phyloP scores from a whole-genome alignment of 257 asterid genomes.

The Solanum ossicruentum region DNA sequence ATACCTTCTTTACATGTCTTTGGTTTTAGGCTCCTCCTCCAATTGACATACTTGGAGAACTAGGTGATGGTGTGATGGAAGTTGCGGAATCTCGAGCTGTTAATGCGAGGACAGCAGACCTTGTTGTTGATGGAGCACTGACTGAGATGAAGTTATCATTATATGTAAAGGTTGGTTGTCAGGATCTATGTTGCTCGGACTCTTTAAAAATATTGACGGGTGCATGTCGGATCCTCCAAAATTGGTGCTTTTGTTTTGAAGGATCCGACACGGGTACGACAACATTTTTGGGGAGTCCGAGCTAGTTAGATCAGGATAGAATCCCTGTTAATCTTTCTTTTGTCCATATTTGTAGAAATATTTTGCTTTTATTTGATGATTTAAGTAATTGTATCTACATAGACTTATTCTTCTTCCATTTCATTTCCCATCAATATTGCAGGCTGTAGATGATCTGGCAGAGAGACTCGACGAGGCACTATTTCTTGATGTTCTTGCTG shows the following conservation, averaged over 20 bases:
- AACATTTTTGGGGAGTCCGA: too few species aligned
- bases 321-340: background rate
- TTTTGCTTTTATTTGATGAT: background rate
- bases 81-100: constrained; percentile 31
- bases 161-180: constrained; percentile 68
- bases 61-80: constrained; percentile 33
- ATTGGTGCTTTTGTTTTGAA: too few species aligned
- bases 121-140: constrained; percentile 78
- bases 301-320: background rate
- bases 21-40: constrained; percentile 75
- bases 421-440: constrained; percentile 14
- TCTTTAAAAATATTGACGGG: too few species aligned
- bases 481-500: constrained; percentile 78
- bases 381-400: background rate
- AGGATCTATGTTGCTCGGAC: background rate
- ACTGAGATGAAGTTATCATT: constrained; percentile 66
- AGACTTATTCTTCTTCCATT: background rate
- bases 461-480: constrained; percentile 48
- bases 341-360: background rate
- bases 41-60: constrained; percentile 61
- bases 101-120: constrained; percentile 56
- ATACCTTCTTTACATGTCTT: constrained; percentile 2
- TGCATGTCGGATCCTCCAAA: too few species aligned
- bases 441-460: constrained; percentile 50
- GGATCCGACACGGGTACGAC: too few species aligned